phyloP scores from a whole-genome alignment of 768 basidiomycete species.

The Rhodotorula sphaerocarpa region DNA sequence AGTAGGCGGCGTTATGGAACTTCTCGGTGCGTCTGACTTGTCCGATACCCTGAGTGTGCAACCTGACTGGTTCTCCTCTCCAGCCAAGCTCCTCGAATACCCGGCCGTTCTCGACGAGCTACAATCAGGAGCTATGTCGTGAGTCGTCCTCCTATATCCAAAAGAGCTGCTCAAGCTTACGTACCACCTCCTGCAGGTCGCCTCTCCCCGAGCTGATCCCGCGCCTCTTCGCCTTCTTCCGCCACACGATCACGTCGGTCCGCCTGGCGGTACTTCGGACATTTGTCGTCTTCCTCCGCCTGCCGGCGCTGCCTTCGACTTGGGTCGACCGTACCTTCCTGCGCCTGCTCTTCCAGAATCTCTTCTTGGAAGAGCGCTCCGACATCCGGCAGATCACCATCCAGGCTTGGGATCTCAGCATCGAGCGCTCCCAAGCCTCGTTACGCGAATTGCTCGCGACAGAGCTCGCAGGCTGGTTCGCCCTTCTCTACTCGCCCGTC shows the following conservation, averaged over 20 bases:
- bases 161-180: neutral
- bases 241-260: constrained; percentile 89
- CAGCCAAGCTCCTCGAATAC: constrained; percentile 30
- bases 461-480: constrained; percentile 57
- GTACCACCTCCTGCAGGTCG: constrained; percentile 48
- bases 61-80: no score
- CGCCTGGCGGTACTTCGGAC: constrained; percentile 87
- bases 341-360: constrained; percentile 82
- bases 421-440: constrained; percentile 24
- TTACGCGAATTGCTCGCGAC: neutral
- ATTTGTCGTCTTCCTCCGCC: constrained; percentile 72
- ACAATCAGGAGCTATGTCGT: constrained; percentile 45
- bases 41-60: neutral
- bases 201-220: constrained; percentile 75
- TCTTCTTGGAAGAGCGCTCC: constrained; percentile 76
- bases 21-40: constrained; percentile 48
- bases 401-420: constrained; percentile 59
- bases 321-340: constrained; percentile 76
- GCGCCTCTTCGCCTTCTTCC: constrained; percentile 88
- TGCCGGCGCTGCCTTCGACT: constrained; percentile 57
- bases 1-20: constrained; percentile 92
- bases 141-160: constrained; percentile 42
- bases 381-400: constrained; percentile 73
- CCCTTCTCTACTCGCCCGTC: constrained; percentile 77
- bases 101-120: constrained; percentile 20